Conservation (phyloP, 768 basidiomycete species). For the Lentinula lateritia region DNA sequence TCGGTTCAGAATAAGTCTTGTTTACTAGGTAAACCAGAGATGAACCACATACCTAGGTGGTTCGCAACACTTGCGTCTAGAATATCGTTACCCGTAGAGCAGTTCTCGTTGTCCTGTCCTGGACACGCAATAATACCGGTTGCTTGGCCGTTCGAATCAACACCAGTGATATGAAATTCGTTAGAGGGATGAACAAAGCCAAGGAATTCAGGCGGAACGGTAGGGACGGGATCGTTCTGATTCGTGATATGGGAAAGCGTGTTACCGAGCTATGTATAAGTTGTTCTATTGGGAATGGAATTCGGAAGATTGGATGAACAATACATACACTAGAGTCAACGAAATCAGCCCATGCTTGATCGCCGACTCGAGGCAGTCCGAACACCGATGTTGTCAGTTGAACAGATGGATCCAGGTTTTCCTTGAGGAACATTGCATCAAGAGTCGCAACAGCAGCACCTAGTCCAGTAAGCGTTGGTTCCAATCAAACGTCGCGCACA, state of each 20-base stretch:
- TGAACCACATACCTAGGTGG: slow-evolving; percentile 15
- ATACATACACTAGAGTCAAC: slow-evolving; percentile 27
- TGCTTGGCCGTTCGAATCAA: slow-evolving; percentile 20
- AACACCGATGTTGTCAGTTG: slow-evolving; percentile 29
- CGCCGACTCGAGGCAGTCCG: slow-evolving; percentile 40
- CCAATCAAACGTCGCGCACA: not conserved
- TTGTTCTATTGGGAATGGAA: not conserved
- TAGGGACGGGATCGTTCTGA: slow-evolving; percentile 38
- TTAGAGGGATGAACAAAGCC: slow-evolving; percentile 32
- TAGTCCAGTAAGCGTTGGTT: slow-evolving; percentile 1
- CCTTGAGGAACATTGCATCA: slow-evolving; percentile 34
- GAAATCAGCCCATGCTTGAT: slow-evolving; percentile 37
- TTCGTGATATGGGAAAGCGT: slow-evolving; percentile 30
- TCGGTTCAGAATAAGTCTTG: not conserved
- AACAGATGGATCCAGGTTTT: slow-evolving; percentile 27
- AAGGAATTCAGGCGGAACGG: slow-evolving; percentile 28
- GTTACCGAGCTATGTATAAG: slow-evolving; percentile 16
- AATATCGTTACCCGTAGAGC: slow-evolving; percentile 17
- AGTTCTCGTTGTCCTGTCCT: slow-evolving; percentile 34
- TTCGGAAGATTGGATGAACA: not conserved
- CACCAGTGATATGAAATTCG: slow-evolving; percentile 36
- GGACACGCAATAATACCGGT: slow-evolving; percentile 25
- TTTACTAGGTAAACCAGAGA: not conserved
- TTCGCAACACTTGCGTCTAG: slow-evolving; percentile 15
- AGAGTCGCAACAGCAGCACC: slow-evolving; percentile 42